Conservation (phyloP, 139 green algal genomes). For the Chlamydomonas sp. region DNA sequence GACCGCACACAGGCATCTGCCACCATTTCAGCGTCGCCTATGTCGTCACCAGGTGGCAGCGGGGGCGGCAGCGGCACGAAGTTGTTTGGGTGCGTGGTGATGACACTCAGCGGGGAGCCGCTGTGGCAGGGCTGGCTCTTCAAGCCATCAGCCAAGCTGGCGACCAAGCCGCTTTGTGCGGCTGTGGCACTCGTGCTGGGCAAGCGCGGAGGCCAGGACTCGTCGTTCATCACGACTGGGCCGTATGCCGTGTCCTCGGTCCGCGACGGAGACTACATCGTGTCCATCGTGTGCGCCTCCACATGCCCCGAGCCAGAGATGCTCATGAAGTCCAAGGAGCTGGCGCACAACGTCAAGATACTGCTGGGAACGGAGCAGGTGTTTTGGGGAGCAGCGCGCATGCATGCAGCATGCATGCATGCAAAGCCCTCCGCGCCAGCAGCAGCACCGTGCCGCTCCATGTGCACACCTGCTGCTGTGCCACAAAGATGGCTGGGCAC, state of each 20-base stretch:
- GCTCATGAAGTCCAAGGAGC: slow-evolving; percentile 14
- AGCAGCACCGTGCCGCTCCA: too few relatives aligned
- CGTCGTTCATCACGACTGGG: slow-evolving; percentile 10
- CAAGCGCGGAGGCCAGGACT: slow-evolving; percentile 2
- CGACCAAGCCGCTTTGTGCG: not conserved
- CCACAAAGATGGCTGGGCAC: too few relatives aligned
- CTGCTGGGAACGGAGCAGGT: slow-evolving; percentile 9
- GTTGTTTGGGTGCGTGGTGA: slow-evolving; percentile 9
- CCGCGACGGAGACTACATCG: slow-evolving; percentile 8
- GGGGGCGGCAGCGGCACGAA: too few relatives aligned
- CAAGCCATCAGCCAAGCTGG: slow-evolving; percentile 4
- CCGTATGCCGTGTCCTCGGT: slow-evolving; percentile 8
- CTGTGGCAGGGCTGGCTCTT: slow-evolving; percentile 11
- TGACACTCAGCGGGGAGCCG: not conserved
- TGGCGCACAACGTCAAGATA: slow-evolving; percentile 14
- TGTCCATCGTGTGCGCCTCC: slow-evolving; percentile 4
- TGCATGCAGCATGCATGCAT: too few relatives aligned
- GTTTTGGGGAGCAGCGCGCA: not conserved
- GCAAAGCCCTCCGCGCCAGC: too few relatives aligned
- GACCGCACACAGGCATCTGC: too few relatives aligned
- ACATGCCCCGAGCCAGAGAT: slow-evolving; percentile 7
- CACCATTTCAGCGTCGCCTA: too few relatives aligned
- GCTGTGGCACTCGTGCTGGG: slow-evolving; percentile 5
- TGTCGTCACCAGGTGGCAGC: too few relatives aligned
- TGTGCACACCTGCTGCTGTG: too few relatives aligned